Conservation (phyloP, 257 asterid genomes). For the Ajuga chamaepitys region DNA sequence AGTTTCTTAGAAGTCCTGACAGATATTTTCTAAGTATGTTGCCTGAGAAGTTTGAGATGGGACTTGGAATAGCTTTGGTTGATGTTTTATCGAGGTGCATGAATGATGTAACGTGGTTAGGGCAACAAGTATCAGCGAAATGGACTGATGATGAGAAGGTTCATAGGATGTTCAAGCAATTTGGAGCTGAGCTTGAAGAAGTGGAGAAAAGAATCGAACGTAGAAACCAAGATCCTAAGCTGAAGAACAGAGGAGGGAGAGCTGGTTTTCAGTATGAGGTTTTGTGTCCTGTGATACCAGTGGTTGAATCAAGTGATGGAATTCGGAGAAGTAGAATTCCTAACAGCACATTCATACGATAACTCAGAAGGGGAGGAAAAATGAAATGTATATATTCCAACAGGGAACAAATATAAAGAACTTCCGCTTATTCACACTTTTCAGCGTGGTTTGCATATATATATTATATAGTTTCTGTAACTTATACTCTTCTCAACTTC, state of each 20-base stretch:
- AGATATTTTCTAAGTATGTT: conserved; percentile 32
- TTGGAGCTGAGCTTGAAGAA: conserved; percentile 30
- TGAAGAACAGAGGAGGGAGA: conserved; percentile 37
- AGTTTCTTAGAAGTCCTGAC: conserved; percentile 36
- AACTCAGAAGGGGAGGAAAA: background rate
- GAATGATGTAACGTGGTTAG: conserved; percentile 25
- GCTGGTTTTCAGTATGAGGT: conserved; percentile 25
- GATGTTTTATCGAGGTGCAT: conserved; percentile 30
- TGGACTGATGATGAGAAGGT: conserved; percentile 35
- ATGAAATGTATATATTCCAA: background rate
- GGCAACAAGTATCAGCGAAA: conserved; percentile 22
- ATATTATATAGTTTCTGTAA: background rate
- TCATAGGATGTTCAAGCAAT: conserved; percentile 23
- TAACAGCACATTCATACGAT: conserved; percentile 30
- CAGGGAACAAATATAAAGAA: background rate
- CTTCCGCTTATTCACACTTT: background rate
- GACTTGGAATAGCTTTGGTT: conserved; percentile 30
- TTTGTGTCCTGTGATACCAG: conserved; percentile 24
- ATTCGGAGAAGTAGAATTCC: conserved; percentile 29
- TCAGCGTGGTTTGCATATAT: background rate
- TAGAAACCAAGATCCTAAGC: conserved; percentile 35
- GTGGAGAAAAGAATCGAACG: conserved; percentile 27
- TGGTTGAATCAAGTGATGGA: conserved; percentile 17
- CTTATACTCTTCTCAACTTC: background rate
- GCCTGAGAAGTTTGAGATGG: conserved; percentile 32